Conservation (phyloP, 257 asterid species). For the Scutellaria galericulata region DNA sequence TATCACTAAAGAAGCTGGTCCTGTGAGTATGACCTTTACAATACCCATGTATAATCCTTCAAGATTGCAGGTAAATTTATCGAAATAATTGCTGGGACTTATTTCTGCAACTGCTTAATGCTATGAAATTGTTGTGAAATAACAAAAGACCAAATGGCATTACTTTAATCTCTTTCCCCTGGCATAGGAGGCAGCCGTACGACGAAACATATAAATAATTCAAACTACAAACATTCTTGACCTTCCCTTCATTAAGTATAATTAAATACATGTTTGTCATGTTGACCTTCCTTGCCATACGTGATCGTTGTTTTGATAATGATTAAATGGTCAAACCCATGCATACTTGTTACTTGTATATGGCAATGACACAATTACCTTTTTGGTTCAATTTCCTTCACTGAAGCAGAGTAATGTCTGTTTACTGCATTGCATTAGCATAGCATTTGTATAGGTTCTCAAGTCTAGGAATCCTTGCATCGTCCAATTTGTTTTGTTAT, state of each 20-base stretch:
- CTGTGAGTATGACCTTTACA: conserved; percentile 97
- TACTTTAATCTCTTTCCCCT: neutral
- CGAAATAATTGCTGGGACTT: neutral
- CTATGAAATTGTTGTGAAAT: conserved; percentile 9
- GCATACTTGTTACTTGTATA: neutral
- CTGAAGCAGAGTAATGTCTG: too few species aligned
- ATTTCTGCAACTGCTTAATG: conserved; percentile 10
- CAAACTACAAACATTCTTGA: neutral
- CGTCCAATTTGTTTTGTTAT: neutral
- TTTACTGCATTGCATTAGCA: neutral
- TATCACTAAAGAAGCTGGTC: conserved; percentile 98
- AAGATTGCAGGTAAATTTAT: conserved; percentile 79
- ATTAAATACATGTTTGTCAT: neutral
- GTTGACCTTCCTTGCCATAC: conserved; percentile 8
- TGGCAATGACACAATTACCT: neutral
- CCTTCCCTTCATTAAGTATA: neutral
- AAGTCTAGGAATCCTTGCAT: neutral
- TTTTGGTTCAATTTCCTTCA: too few species aligned
- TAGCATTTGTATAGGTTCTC: neutral
- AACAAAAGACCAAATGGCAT: neutral
- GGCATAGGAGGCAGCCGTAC: conserved; percentile 2
- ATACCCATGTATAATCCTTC: conserved; percentile 98
- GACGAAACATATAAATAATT: neutral
- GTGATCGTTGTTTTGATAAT: neutral
- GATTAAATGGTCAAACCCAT: neutral